These are phyloP conservation scores for Metschnikowia reukaufii DNA, from an alignment of 805 yeast genomes.

Conservation along the genomic window DNA sequence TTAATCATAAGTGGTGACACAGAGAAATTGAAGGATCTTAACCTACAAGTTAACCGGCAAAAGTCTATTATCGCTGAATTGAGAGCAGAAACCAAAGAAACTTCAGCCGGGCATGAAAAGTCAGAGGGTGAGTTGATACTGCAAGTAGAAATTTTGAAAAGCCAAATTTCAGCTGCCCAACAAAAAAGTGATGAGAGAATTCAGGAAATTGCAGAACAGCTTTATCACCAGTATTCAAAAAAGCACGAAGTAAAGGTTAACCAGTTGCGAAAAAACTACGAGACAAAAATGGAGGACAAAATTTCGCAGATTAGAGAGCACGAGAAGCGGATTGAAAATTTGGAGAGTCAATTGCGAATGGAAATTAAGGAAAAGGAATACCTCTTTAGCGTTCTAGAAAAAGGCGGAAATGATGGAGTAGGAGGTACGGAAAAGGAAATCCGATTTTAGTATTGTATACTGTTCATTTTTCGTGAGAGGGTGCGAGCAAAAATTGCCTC, in stretches of 20 bases:
- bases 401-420: not conserved
- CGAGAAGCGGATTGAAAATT: constrained; percentile 52
- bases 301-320: constrained; percentile 45
- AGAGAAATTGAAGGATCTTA: constrained; percentile 30
- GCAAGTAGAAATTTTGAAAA: constrained; percentile 24
- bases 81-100: constrained; percentile 4
- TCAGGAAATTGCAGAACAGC: constrained; percentile 64
- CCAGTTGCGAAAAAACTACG: constrained; percentile 40
- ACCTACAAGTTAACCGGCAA: constrained; percentile 22
- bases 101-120: not conserved
- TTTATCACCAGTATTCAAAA: constrained; percentile 70
- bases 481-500: constrained; percentile 5
- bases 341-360: constrained; percentile 35
- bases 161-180: constrained; percentile 40
- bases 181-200: constrained; percentile 53
- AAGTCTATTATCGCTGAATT: constrained; percentile 17
- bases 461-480: constrained; percentile 1
- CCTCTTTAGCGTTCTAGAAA: constrained; percentile 15
- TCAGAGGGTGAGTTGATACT: constrained; percentile 11
- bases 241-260: constrained; percentile 75
- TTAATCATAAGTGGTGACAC: constrained; percentile 33
- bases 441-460: not conserved
- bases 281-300: constrained; percentile 40
- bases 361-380: constrained; percentile 37
- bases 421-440: not conserved